Base-by-base conservation (phyloP, 163 green algal genomes). In the Scenedesmus sp. region DNA sequence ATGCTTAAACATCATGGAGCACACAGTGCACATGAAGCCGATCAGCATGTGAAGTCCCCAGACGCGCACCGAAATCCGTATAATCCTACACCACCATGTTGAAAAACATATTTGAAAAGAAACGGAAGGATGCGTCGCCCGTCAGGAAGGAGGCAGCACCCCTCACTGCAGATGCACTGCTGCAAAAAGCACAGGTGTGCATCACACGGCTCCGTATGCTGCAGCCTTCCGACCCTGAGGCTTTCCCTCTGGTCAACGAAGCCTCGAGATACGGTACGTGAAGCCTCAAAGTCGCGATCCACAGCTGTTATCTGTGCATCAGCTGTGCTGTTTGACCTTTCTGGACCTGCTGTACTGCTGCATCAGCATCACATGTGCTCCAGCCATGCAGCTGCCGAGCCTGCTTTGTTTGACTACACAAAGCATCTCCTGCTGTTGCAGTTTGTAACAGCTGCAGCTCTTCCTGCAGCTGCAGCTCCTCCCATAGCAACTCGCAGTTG, bases 231-330 rank as follows among this genome's bases (percentile, higher is more conserved):
- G 90, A 93, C 74, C 52, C 73, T 23, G 90, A 90, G n/a, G 90
- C 90, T 2, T 93, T 93, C 46, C 90, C 90, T 2, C 34, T 90
- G 13, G 12, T 93, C 5, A 93, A 93, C 34, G 90, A 93, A 57
- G 26, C 52, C 13, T 84, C 67, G 1, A 59, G 90, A 54, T 73
- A 26, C 55, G 73, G 90, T 93, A 26, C 79, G 89, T 3, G 2
- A 16, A 15, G 60, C 60, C 4, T 2, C 4, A 15, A 52, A 5
- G 13, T 5, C 70, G 70, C 20, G 70, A 79, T 79, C 70, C 26
- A 18, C 66, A 76, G 12, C 23, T 46, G 12, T 13, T 52, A 13
- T 52, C 70, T 2, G 23, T 52, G 34, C 60, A 64, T 3, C 20
- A 2, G 2, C 34, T 34, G n/a, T 59, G 55, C 20, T 82, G 62